These are phyloP conservation scores for Neonectria sp. DNA, from an alignment of 2,329 filamentous ascomycete species.

Conservation along the genomic window DNA sequence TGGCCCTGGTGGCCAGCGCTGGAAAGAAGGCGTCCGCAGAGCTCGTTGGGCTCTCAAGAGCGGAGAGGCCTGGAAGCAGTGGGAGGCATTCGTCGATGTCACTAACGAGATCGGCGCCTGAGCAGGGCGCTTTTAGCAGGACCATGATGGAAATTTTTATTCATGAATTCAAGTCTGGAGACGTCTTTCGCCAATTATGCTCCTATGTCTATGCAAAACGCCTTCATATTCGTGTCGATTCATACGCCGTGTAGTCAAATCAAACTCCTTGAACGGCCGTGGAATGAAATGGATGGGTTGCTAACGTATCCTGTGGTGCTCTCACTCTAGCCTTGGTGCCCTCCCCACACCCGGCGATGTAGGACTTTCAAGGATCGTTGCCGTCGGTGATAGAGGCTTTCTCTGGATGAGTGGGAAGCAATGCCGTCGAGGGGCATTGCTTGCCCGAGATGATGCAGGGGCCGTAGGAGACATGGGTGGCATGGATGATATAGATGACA, in stretches of 20 bases:
- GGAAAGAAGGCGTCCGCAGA: slow-evolving; percentile 94
- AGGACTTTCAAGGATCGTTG: slow-evolving; percentile 25
- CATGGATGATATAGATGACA: neutral
- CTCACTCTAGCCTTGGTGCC: slow-evolving; percentile 11
- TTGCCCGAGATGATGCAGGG: slow-evolving; percentile 1
- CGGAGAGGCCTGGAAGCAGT: slow-evolving; percentile 87
- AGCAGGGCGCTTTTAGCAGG: slow-evolving; percentile 3
- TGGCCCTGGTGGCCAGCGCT: slow-evolving; percentile 88
- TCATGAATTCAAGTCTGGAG: slow-evolving; percentile 23
- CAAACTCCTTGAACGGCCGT: slow-evolving; percentile 3
- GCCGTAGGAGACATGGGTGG: neutral
- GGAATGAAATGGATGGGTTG: slow-evolving; percentile 1
- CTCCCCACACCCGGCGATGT: slow-evolving; percentile 33
- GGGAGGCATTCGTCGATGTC: slow-evolving; percentile 86
- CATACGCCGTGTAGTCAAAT: slow-evolving; percentile 23
- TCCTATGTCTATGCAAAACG: slow-evolving; percentile 21
- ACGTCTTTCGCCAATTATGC: slow-evolving; percentile 17
- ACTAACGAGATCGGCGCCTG: slow-evolving; percentile 71
- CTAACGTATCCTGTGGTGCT: slow-evolving; percentile 4
- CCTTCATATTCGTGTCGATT: slow-evolving; percentile 16
- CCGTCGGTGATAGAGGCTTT: slow-evolving; percentile 35
- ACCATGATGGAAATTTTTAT: slow-evolving; percentile 18
- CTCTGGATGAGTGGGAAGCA: slow-evolving; percentile 35
- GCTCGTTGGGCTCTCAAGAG: slow-evolving; percentile 91
- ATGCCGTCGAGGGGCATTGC: slow-evolving; percentile 15